Conservation (phyloP, 148 eudicot genomes). For the Gaultheria prostrata region DNA sequence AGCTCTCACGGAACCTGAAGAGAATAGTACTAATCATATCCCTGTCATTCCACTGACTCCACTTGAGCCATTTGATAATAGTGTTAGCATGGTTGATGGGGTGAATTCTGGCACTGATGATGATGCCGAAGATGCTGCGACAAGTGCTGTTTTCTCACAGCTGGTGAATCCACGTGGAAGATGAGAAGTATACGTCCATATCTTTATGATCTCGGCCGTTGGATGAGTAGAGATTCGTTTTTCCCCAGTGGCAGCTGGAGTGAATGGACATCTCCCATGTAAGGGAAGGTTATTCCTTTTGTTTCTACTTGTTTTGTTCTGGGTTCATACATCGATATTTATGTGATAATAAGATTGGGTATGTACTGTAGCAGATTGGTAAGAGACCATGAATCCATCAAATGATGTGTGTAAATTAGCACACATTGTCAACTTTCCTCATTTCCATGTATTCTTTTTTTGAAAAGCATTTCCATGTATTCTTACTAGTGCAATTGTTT, state of each 20-base stretch:
- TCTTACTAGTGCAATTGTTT: conserved; percentile 6
- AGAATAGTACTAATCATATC: conserved; percentile 91
- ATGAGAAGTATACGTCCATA: conserved; percentile 31
- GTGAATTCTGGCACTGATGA: conserved; percentile 68
- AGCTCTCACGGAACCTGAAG: conserved; percentile 77
- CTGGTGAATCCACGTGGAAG: conserved; percentile 95
- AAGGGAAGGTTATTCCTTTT: conserved; percentile 9
- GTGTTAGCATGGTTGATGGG: conserved; percentile 63
- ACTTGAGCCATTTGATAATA: conserved; percentile 70
- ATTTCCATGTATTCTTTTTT: background rate
- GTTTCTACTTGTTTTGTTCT: background rate
- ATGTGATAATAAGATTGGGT: conserved; percentile 12
- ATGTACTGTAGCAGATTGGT: conserved; percentile 1
- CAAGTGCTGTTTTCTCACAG: conserved; percentile 93
- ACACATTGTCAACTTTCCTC: conserved; percentile 9
- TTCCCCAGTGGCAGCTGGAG: background rate
- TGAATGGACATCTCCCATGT: conserved; percentile 13
- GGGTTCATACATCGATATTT: background rate
- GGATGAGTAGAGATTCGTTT: background rate
- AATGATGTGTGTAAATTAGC: background rate
- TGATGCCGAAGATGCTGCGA: conserved; percentile 81
- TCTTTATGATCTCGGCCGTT: background rate
- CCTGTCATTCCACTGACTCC: conserved; percentile 57
- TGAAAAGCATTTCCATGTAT: no score
- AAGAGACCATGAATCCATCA: background rate